phyloP scores from a whole-genome alignment of 2,329 filamentous ascomycete genomes.

The Talaromyces islandicus region DNA sequence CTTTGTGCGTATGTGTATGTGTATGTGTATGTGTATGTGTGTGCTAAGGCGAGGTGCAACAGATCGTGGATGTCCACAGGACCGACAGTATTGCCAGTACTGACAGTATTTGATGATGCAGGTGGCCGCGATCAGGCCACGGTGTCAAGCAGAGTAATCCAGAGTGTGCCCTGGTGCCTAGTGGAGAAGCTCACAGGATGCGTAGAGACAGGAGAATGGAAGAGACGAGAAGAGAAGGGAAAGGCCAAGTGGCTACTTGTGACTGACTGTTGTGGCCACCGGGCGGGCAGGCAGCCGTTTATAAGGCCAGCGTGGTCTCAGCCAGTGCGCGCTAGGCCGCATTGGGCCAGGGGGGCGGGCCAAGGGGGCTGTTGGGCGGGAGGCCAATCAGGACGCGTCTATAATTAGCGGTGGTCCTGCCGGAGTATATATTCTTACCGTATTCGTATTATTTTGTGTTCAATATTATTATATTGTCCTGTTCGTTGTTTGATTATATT shows the following conservation, averaged over 20 bases:
- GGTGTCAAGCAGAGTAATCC: constrained; percentile 6
- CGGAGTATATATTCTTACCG: neutral
- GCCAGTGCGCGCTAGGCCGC: neutral
- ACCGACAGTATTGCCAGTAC: neutral
- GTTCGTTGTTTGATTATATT: too few species aligned
- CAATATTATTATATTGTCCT: neutral
- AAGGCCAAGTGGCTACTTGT: constrained; percentile 9
- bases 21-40: neutral
- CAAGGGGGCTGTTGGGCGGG: neutral
- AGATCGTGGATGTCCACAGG: constrained; percentile 7
- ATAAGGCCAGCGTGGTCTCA: constrained; percentile 38
- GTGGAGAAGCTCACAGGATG: neutral
- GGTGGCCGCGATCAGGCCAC: neutral
- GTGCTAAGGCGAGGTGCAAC: neutral
- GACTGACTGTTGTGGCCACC: too few species aligned
- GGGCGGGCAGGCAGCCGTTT: constrained; percentile 14
- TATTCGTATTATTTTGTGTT: neutral
- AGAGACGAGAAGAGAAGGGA: constrained; percentile 5
- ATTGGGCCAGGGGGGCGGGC: neutral
- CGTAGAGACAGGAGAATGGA: neutral
- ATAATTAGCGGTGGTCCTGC: neutral
- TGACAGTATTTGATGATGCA: too few species aligned
- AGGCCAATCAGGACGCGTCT: neutral
- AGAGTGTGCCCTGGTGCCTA: constrained; percentile 3
- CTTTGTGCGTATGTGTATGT: neutral